A percentile compares a stretch with the other conserved stretches of the same genome.
phyloP scores from a whole-genome alignment of 805 yeast genomes.

The Hanseniaspora guilliermondii region DNA sequence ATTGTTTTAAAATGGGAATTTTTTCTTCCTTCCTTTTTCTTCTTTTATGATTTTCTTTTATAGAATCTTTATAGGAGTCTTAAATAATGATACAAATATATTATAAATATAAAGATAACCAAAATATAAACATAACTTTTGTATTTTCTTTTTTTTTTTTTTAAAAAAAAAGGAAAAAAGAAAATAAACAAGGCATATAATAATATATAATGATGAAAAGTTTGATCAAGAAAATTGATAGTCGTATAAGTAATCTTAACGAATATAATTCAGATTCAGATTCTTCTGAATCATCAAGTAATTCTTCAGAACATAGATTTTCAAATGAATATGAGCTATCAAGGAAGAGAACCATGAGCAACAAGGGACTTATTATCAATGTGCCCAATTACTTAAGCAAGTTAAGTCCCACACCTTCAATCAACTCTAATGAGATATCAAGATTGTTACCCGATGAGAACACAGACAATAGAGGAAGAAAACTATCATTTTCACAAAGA shows the following conservation, averaged over 20 bases:
- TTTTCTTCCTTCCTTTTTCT: no score
- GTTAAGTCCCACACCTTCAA: slow-evolving; percentile 7
- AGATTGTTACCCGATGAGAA: background rate
- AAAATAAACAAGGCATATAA: no score
- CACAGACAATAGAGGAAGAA: background rate
- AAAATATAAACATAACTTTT: no score
- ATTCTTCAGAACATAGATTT: background rate
- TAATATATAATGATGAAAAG: background rate
- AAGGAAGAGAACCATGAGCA: background rate
- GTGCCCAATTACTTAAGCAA: slow-evolving; percentile 9
- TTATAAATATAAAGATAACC: no score
- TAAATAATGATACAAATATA: no score
- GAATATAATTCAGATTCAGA: background rate
- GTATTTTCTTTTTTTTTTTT: no score
- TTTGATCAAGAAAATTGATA: background rate
- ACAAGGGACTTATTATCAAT: slow-evolving; percentile 9
- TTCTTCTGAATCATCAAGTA: background rate
- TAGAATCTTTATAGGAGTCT: no score
- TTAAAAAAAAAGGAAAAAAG: no score
- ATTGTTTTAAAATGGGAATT: no score
- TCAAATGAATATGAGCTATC: background rate
- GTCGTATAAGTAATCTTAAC: background rate
- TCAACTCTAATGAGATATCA: background rate
- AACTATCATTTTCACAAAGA: background rate
- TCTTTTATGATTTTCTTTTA: no score